Base-by-base conservation (phyloP, 164 flowering plant genomes). In the Sedum album region DNA sequence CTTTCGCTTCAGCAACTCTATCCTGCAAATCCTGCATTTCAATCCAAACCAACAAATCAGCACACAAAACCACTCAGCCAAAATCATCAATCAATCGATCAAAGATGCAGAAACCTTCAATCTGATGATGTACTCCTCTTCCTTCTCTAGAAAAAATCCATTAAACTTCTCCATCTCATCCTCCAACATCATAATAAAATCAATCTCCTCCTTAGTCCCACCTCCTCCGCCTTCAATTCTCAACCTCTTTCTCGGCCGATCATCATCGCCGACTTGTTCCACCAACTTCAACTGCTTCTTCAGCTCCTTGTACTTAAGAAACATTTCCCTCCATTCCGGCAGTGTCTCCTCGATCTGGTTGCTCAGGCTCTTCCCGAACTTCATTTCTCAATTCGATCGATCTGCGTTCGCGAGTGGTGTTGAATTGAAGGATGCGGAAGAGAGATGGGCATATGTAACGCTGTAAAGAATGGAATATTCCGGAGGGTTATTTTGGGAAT, bases 301-400 rank as follows among this genome's bases (percentile, higher is more conserved):
- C 71, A 93, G 78, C 15, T 88, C 91, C 76, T 93, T 93, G 80
- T 93, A 93, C 4, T 93, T 86, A 18, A 93, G 74, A 69, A 89
- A 91, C 82, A 88, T 86, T 76, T 93, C 98, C 57, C 92, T 79
- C 98, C 98, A 93, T 60, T 91, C 96, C 0, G 98, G 98, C 69
- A 89, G 78, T 2, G 97, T 89, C 70, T 89, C 96, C 71, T 89
- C 93, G 69, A 90, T 86, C 82, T 89, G 91, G 73, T 75, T 84
- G 76, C 88, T 88, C 60, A 90, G 76, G 69, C 89, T 88, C 84
- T 93, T 93, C 14, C 98, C 95, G 70, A 93, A 93, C 77, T 90
- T 92, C 98, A 92, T 92, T 33, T 17, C 61, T n/a, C 31, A 55
- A 55, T 20, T 5, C 44, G 36, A 11, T 57, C 21, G 44, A 53